Evolutionary conservation across 108 stramenopile species (phyloP), one percentile per base, ranked within the genome.

Genomic region (Skeletonema potamos): DNA sequence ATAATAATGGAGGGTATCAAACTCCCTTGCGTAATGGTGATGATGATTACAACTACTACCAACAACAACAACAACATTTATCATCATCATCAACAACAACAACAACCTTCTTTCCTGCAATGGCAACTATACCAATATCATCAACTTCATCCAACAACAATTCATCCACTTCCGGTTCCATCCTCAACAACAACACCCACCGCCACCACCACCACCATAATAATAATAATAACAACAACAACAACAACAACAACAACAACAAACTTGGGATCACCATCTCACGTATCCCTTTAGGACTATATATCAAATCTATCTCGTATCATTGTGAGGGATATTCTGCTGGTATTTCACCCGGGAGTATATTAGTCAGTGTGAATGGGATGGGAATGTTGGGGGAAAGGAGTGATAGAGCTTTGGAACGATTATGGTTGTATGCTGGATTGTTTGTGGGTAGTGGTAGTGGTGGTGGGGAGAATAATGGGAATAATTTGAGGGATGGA

Each of bases 371-470:
- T 30, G 82, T 94, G 30, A 94, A 94, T 68, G 88, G 83, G 1
- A 22, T 94, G 72, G 69, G 73, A 18, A 58, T 94, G 54, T 63
- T 92, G 66, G 93, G 86, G 9, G 93, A 94, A 68, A 79, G 88
- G 37, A 80, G 82, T 56, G 78, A 85, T 68, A 73, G 75, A 24
- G 86, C 86, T 1, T 70, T 94, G 62, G 93, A 92, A 77, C 79
- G 93, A 30, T 17, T 94, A 15, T 94, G 93, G 93, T 71, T 84
- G 55, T 94, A 93, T 72, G 90, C 87, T 68, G 91, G 91, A 43
- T 67, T 82, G 59, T 24, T 27, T 44, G 27, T 24, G 54, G 28
- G 48, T 20, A 8, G 4, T 36, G 11, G 20, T 22, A 2, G 58
- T 26, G 41, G 18, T 10, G 15, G 28, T 27, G 30, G 32, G 2